phyloP scores from a whole-genome alignment of 1,139 yeast species.

The Scheffersomyces segobiensis region DNA sequence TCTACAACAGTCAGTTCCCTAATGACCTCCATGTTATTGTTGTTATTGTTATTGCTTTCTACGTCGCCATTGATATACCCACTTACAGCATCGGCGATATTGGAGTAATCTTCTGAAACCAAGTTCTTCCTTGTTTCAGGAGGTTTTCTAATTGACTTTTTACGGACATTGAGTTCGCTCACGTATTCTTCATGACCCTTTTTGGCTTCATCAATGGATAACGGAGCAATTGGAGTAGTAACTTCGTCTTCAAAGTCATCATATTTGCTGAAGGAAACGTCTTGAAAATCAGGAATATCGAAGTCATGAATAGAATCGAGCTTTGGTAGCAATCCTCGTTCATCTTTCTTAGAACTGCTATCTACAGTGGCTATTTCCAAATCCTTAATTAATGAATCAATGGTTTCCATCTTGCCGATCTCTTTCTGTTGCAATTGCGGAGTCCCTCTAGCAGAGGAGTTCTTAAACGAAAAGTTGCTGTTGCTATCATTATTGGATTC shows the following conservation, averaged over 20 bases:
- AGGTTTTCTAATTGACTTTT: constrained; percentile 37
- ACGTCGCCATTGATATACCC: constrained; percentile 19
- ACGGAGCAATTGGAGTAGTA: constrained; percentile 35
- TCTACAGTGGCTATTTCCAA: constrained; percentile 26
- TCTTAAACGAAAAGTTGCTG: not conserved
- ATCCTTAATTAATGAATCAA: constrained; percentile 41
- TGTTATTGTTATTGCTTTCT: constrained; percentile 3
- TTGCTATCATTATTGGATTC: not conserved
- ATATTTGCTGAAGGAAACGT: constrained; percentile 12
- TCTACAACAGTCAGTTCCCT: not conserved
- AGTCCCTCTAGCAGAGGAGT: not conserved
- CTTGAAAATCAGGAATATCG: constrained; percentile 31
- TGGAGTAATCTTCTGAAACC: constrained; percentile 27
- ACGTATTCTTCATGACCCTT: constrained; percentile 32
- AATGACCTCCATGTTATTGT: not conserved
- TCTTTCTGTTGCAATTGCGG: constrained; percentile 1
- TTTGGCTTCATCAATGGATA: constrained; percentile 21
- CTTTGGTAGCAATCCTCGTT: constrained; percentile 16
- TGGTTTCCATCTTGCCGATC: constrained; percentile 23
- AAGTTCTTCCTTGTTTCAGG: constrained; percentile 25
- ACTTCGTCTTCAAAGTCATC: constrained; percentile 14
- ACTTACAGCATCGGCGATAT: constrained; percentile 28
- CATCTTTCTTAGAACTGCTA: constrained; percentile 5
- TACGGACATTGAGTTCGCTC: constrained; percentile 28
- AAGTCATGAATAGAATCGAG: constrained; percentile 23